Conservation (phyloP, 1,284 basidiomycete genomes). For the Pyrrhoderma lamaoense region DNA sequence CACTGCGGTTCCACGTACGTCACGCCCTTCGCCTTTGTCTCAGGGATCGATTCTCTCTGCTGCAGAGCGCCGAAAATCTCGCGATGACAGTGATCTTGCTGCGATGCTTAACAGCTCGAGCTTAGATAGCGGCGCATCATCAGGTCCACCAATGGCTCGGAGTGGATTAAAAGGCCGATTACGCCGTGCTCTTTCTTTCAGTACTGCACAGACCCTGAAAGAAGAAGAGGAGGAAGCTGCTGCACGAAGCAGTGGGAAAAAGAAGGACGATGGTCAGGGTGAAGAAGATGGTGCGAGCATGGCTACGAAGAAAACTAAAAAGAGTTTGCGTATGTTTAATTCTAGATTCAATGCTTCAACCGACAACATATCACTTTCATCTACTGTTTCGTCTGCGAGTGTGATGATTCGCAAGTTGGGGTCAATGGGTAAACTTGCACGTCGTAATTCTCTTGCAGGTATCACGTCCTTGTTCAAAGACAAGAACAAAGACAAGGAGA, state of each 20-base stretch:
- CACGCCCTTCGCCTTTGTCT: conserved; percentile 70
- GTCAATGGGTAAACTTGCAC: conserved; percentile 85
- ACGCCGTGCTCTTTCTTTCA: conserved; percentile 67
- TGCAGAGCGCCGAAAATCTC: conserved; percentile 67
- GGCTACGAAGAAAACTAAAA: conserved; percentile 54
- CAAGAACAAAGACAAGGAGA: conserved; percentile 60
- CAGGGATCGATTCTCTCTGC: conserved; percentile 36
- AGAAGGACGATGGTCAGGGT: conserved; percentile 24
- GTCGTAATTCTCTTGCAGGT: conserved; percentile 83
- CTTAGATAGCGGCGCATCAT: conserved; percentile 22
- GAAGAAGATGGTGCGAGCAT: conserved; percentile 33
- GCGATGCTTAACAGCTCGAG: conserved; percentile 45
- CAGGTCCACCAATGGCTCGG: conserved; percentile 38
- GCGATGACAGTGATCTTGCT: conserved; percentile 66
- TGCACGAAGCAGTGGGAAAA: conserved; percentile 11
- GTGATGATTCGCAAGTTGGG: conserved; percentile 98
- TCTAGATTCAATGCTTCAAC: conserved; percentile 88
- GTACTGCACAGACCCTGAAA: conserved; percentile 47
- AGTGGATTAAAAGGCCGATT: conserved; percentile 72
- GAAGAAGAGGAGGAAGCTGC: conserved; percentile 50
- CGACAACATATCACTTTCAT: conserved; percentile 95
- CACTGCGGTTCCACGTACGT: conserved; percentile 38
- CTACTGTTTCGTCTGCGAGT: conserved; percentile 93
- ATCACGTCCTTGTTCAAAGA: conserved; percentile 95
- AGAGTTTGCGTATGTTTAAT: conserved; percentile 78